A percentile compares a stretch with the other conserved stretches of the same genome.
These are phyloP conservation scores for Camellia lanceoleosa DNA, from an alignment of 148 eudicot species.

Conservation along the genomic window DNA sequence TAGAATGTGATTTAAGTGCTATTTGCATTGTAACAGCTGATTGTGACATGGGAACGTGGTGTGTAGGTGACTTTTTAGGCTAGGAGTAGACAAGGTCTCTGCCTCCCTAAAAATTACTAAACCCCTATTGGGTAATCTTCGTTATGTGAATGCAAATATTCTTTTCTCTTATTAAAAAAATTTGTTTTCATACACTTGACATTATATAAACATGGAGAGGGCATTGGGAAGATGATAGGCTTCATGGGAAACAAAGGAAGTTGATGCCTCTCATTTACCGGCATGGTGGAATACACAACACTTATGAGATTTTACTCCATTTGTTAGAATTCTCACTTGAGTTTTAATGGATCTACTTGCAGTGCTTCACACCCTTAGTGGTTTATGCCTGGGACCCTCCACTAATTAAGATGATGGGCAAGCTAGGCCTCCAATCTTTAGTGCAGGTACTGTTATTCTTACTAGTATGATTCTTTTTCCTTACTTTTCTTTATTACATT, in stretches of 20 bases:
- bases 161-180: too few species aligned
- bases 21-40: not conserved
- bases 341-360: conserved; percentile 21
- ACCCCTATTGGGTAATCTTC: too few species aligned
- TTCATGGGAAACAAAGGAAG: not conserved
- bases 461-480: too few species aligned
- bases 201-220: too few species aligned
- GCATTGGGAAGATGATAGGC: too few species aligned
- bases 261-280: not conserved
- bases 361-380: conserved; percentile 23
- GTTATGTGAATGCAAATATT: too few species aligned
- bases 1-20: not conserved
- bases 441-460: conserved; percentile 24
- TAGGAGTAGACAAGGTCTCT: too few species aligned
- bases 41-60: not conserved
- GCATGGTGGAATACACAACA: conserved; percentile 4
- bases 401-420: conserved; percentile 8
- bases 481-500: too few species aligned
- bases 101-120: too few species aligned
- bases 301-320: not conserved
- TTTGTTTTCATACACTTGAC: too few species aligned
- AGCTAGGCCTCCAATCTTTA: conserved; percentile 13
- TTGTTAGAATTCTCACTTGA: conserved; percentile 13
- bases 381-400: conserved; percentile 24
- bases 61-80: not conserved